Conservation (phyloP, 2,329 filamentous ascomycete genomes). For the Neocatenulostroma microsporum region DNA sequence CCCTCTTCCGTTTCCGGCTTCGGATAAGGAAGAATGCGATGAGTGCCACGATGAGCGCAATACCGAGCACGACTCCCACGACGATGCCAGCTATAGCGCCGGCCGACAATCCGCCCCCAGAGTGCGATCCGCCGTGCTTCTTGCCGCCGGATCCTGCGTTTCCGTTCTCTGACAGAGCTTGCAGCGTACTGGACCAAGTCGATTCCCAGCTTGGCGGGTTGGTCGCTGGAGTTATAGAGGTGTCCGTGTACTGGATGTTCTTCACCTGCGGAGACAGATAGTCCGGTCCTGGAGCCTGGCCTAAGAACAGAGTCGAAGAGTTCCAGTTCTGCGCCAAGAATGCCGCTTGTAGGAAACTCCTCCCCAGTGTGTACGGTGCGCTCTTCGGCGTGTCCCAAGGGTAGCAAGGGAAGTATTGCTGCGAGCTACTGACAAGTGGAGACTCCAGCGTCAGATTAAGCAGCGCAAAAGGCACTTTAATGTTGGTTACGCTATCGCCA, state of each 20-base stretch:
- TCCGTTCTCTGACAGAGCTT: conserved; percentile 3
- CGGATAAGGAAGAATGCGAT: conserved; percentile 7
- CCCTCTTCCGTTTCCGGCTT: conserved; percentile 4
- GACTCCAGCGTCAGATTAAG: conserved; percentile 33
- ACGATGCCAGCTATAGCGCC: conserved; percentile 32
- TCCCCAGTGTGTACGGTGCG: conserved; percentile 32
- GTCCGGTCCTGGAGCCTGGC: conserved; percentile 35
- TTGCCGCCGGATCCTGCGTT: conserved; percentile 3
- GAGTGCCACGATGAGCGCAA: conserved; percentile 7
- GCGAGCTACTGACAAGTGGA: conserved; percentile 29
- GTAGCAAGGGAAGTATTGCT: conserved; percentile 39
- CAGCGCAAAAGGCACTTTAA: conserved; percentile 37
- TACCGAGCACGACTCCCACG: conserved; percentile 14
- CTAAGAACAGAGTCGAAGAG: conserved; percentile 31
- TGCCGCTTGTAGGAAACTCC: conserved; percentile 43
- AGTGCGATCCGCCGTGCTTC: conserved; percentile 27
- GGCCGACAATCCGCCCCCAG: conserved; percentile 15
- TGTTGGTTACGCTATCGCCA: conserved; percentile 24
- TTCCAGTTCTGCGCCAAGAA: conserved; percentile 39
- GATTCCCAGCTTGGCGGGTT: conserved; percentile 12
- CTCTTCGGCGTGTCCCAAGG: conserved; percentile 22
- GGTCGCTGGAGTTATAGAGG: conserved; percentile 4
- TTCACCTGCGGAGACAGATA: conserved; percentile 2
- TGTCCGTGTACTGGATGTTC: conserved; percentile 8
- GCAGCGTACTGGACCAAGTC: conserved; percentile 11